Base-by-base conservation (phyloP, 352 stramenopile genomes). In the Phytophthora sansomeana region DNA sequence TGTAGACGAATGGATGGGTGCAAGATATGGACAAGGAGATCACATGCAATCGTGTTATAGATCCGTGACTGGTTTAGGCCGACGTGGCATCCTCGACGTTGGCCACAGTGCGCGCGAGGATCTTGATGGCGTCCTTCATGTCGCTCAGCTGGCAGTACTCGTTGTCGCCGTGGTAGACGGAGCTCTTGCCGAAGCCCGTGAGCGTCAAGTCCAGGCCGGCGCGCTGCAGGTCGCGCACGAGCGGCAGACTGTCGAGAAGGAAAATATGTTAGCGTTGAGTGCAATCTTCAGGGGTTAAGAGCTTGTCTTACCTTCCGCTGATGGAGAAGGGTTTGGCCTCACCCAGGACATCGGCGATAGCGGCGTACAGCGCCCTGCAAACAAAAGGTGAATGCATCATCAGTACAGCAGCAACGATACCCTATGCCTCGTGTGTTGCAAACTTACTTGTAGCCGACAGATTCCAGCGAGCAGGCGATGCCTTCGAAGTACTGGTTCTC, bases 111-210 rank as follows among this genome's bases (percentile, higher is more conserved):
- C 76, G 80, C 30, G 90, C 81, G 16, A 97, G 78, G 63, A 98
- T 95, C 74, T 92, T 89, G 33, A 93, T 76, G n/a, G 82, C 91
- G 56, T 96, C 77, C 51, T 81, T 76, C 81, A 97, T 97, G 59
- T 95, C 87, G 58, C 65, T 93, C 30, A 97, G 70, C 46, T 63
- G 72, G 57, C 89, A 97, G 76, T 82, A 97, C 72, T 98, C 91
- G 73, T 98, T 97, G 70, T 98, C 89, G 16, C 88, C 92, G 69
- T 97, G 92, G 72, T 98, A 97, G 35, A 91, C 82, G 3, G 82
- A 78, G 55, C 78, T 92, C 73, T 85, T 85, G 54, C 83, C 83
- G 50, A 92, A 94, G 33, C 82, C 82, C 8, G 84, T 76, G 48
- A 94, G 75, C 11, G 78, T 91, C 58, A 92, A 63, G 59, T 94